Evolutionary conservation across 768 basidiomycete species (phyloP), one percentile per base, ranked within the genome.

Genomic region (Phlegmacium glaucopus): DNA sequence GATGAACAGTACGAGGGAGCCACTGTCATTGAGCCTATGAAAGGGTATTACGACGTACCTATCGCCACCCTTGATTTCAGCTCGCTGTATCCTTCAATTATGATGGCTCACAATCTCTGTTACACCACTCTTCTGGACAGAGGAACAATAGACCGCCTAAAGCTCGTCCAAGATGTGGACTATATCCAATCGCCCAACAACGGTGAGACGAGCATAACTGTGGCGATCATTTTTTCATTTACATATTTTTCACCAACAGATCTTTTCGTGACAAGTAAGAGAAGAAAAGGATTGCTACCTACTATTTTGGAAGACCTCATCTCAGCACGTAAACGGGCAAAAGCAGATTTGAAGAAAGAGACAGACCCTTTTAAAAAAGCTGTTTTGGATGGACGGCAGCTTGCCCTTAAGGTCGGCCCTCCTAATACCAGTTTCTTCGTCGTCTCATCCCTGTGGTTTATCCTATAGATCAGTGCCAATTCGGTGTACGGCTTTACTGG

Each of bases 51-150:
- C 62, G 92, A 96, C 61, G 80, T 84, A 0, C 96, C 96, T 2
- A 97, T 99, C 59, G 94, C 96, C 10, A 98, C 96, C 0, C 80
- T 99, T 39, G 96, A 99, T 78, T 99, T 99, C 71, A 94, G 92
- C 49, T 97, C 94, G 2, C 77, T 99, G 51, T 99, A 99, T 67
- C 96, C 96, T 4, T 98, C 96, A 0, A 98, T 99, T 69, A 99
- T 99, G 96, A 97, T 97, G 94, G 96, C 95, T 2, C 96, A 99
- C 67, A 99, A 99, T 62, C 72, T 99, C 1, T 99, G 96, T 65
- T 99, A 98, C 61, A 97, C 96, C 0, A 97, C 96, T 0, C 74
- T 98, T n/a, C 65, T 97, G 30, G 90, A 96, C 52, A 87, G 82
- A 62, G 37, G 48, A 5, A 87, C 86, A 0, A 85, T 95, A 10